Evolutionary conservation across 305 asterid genomes (phyloP).

Genomic region (Fraxinus sp.): DNA sequence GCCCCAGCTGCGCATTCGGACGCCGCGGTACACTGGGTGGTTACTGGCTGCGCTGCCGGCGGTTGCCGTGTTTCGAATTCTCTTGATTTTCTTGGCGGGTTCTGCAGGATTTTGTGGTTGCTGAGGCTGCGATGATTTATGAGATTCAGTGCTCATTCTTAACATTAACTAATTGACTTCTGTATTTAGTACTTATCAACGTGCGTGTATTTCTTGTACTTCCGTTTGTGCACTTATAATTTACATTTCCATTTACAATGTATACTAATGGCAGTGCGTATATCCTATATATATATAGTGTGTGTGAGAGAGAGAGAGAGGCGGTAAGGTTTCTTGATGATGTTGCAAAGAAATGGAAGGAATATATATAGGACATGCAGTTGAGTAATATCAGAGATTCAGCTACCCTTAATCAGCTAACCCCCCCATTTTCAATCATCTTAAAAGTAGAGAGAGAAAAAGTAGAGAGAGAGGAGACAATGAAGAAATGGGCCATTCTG

Average conservation of each 20-base stretch:
- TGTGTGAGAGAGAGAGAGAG: background rate
- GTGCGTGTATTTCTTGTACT: background rate
- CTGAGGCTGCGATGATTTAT: background rate
- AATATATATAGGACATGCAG: background rate
- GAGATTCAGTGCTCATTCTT: slow-evolving; percentile 5
- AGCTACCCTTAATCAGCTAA: background rate
- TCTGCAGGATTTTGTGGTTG: background rate
- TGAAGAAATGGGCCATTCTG: background rate
- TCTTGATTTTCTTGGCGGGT: background rate
- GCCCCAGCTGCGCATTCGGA: slow-evolving; percentile 12
- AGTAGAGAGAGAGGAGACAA: background rate
- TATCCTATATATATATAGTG: too few relatives aligned
- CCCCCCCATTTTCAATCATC: background rate
- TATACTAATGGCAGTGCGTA: background rate
- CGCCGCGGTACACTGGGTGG: slow-evolving; percentile 5
- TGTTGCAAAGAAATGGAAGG: background rate
- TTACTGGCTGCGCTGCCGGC: background rate
- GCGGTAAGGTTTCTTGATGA: background rate
- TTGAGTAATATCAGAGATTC: background rate
- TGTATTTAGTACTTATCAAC: background rate
- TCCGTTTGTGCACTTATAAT: background rate
- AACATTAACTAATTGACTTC: background rate
- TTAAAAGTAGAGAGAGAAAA: background rate
- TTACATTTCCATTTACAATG: background rate
- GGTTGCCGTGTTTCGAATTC: background rate